Base-by-base conservation (phyloP, 192 early-diverging fungal genomes). In the Podila epigama region DNA sequence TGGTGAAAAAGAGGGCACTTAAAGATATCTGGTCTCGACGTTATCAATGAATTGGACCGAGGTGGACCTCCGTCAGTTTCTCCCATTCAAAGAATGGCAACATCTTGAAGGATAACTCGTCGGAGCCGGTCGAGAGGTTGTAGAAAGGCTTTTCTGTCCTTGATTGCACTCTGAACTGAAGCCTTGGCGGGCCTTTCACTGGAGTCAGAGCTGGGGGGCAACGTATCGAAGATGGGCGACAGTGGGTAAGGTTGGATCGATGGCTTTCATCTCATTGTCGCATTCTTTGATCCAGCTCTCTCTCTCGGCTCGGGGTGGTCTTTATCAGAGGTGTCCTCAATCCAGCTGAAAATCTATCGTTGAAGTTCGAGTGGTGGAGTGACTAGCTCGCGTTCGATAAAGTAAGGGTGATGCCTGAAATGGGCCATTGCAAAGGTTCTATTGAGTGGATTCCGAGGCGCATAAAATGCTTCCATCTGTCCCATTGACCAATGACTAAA, bases 271-370 rank as follows among this genome's bases (percentile, higher is more conserved):
- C 31, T 60, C 58, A 5, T 42, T 33, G 5, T 64, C 50, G 37
- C 69, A 71, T 31, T 58, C 48, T 13, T 59, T 16, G 9, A 39
- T 15, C 61, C 69, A 71, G 27, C 20, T 25, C 2, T 28, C 8
- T n/a, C n/a, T 11, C 32, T 6, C n/a, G 37, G 31, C 40, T 52
- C 66, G 20, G 66, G 57, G 29, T 32, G 18, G 22, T 68, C 57
- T 11, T 16, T n/a, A 5, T 52, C 48, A 58, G 64, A 64, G 13
- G 3, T 59, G 3, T 32, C 18, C 42, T 71, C 69, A 25, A 71
- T 65, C 69, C 62, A 64, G 12, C 54, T 54, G 37, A 64, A 71
- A 22, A 71, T 71, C n/a, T 27, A 25, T n/a, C 56, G 62, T 25
- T 71, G 69, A 0, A 71, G 62, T 0, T 31, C 31, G 2, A 71